Evolutionary conservation across 352 stramenopile species (phyloP), one percentile per base, ranked within the genome.

Genomic region (Phytophthora lateralis): DNA sequence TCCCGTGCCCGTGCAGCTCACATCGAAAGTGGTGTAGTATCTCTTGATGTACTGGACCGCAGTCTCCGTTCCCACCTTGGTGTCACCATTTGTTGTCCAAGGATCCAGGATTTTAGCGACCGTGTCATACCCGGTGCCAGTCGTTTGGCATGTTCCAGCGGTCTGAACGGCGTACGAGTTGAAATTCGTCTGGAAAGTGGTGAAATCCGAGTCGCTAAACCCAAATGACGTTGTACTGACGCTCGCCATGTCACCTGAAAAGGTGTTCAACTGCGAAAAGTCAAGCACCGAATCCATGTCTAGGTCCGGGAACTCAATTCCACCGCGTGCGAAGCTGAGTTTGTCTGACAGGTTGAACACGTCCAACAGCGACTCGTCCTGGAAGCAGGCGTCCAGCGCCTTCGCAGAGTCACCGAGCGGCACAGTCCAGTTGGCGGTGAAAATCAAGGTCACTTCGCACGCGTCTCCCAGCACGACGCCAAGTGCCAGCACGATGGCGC

Each of bases 401-500:
- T 85, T 75, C 12, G 69, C 81, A 20, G 65, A 57, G 2, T 84
- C 71, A 1, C 82, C 80, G 6, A 91, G 66, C 20, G 69, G 48
- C 11, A 84, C 64, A 0, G 76, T 85, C 82, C 82, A 91, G 68
- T 91, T 79, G 6, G 52, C 17, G 2, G 61, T 50, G 14, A 89
- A 62, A 47, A 90, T 77, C 17, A 45, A 12, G 1, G 76, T 78
- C 3, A 90, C 48, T 47, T 90, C 76, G 42, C 82, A 91, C 15
- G 78, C 71, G 56, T 91, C 82, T 17, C 75, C 79, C 9, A 90
- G 35, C 6, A 90, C 35, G 2, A 90, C 80, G 46, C 80, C 85
- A 8, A 84, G 35, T 2, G 75, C 77, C 10, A 91, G 55, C 39
- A 81, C 76, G 29, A 91, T 54, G 7, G 76, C 38, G 14, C 73